Percentiles rank a stretch among this genome's conserved stretches.
Conservation (phyloP, 2,329 filamentous ascomycete genomes). For the Curvularia eragrostidis region DNA sequence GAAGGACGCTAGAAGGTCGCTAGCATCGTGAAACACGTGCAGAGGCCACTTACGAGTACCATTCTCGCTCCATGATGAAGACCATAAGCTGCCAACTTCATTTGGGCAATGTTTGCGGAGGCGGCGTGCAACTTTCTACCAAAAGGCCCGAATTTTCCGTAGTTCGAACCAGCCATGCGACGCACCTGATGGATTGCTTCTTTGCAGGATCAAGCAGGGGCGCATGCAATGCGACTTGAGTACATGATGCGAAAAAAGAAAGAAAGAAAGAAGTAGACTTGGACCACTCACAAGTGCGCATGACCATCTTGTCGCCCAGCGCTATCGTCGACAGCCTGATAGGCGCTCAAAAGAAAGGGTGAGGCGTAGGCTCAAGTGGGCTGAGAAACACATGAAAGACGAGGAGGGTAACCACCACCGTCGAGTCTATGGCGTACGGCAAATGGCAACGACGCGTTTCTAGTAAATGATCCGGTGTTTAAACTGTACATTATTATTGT, state of each 20-base stretch:
- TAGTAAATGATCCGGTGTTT: background rate
- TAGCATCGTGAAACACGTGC: conserved; percentile 38
- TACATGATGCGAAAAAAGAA: conserved; percentile 7
- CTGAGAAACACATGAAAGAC: background rate
- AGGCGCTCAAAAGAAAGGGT: conserved; percentile 2
- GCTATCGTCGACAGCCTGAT: background rate
- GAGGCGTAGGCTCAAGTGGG: background rate
- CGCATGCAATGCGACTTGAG: conserved; percentile 2
- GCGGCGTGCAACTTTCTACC: conserved; percentile 13
- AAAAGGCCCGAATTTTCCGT: conserved; percentile 15
- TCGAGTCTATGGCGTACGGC: background rate
- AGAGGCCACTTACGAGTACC: conserved; percentile 22
- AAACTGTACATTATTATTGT: background rate
- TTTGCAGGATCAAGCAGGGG: conserved; percentile 9
- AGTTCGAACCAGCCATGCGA: conserved; percentile 13
- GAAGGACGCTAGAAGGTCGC: conserved; percentile 41
- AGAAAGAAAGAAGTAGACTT: conserved; percentile 11
- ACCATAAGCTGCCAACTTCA: conserved; percentile 22
- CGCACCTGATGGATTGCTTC: conserved; percentile 13
- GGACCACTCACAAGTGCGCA: conserved; percentile 2
- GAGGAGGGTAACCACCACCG: background rate
- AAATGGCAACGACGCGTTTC: background rate
- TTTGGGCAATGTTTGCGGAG: conserved; percentile 13
- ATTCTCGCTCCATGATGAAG: conserved; percentile 17
- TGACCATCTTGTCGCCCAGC: background rate